Evolutionary conservation across 306 rosid species (phyloP).

Genomic region (Fragaria ananassa): DNA sequence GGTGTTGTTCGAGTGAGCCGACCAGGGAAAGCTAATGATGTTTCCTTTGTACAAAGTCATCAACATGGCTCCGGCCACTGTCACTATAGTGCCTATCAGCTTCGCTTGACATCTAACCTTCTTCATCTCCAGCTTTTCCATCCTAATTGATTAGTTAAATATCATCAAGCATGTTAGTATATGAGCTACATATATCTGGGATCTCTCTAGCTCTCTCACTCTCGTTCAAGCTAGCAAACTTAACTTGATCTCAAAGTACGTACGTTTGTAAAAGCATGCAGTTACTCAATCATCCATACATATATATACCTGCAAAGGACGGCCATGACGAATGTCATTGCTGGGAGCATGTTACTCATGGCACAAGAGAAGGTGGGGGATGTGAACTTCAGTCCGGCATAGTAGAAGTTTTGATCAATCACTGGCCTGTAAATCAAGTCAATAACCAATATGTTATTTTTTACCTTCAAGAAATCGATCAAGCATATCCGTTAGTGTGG

Average conservation of each 20-base stretch:
- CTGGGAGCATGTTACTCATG: slow-evolving; percentile 87
- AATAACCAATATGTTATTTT: background rate
- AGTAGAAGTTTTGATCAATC: slow-evolving; percentile 90
- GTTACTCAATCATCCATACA: background rate
- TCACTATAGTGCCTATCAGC: slow-evolving; percentile 62
- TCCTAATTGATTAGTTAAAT: slow-evolving; percentile 38
- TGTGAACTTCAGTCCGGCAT: slow-evolving; percentile 77
- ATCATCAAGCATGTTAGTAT: background rate
- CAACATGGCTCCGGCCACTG: slow-evolving; percentile 83
- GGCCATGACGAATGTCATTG: slow-evolving; percentile 88
- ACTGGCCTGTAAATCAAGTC: slow-evolving; percentile 52
- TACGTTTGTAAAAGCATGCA: background rate
- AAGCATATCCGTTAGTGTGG: background rate
- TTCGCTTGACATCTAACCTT: slow-evolving; percentile 76
- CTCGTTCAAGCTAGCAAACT: background rate
- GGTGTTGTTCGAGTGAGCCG: background rate
- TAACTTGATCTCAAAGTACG: background rate
- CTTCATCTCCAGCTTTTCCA: slow-evolving; percentile 77
- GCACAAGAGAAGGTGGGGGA: slow-evolving; percentile 94
- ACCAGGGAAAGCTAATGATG: background rate
- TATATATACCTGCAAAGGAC: slow-evolving; percentile 60
- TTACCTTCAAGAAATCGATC: background rate
- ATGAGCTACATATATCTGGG: background rate
- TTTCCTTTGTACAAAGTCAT: slow-evolving; percentile 82
- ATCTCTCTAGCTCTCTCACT: background rate